A percentile compares a stretch with the other conserved stretches of the same genome.
Conservation (phyloP, 169 alveolate species). For the Toxoplasma gondii region DNA sequence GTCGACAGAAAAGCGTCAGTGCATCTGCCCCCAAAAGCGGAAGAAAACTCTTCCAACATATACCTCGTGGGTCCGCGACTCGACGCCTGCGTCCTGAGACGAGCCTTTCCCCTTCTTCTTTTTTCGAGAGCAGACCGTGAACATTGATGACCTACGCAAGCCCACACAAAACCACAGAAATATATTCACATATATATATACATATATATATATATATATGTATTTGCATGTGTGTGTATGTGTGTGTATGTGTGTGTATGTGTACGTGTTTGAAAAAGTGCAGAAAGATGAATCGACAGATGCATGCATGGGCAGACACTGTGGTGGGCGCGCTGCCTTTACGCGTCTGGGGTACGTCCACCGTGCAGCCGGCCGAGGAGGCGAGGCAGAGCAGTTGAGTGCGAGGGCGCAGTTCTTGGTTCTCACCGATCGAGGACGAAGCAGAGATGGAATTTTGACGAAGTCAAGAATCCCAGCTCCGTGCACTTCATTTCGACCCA, state of each 20-base stretch:
- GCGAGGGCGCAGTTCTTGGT: too few relatives aligned
- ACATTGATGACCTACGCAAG: neutral
- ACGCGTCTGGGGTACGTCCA: too few relatives aligned
- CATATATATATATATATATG: neutral
- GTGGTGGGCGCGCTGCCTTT: too few relatives aligned
- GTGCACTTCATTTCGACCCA: constrained; percentile 60
- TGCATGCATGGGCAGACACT: too few relatives aligned
- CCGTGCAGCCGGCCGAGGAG: too few relatives aligned
- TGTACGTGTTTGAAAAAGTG: too few relatives aligned
- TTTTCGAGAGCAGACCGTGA: neutral
- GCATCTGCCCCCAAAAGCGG: too few relatives aligned
- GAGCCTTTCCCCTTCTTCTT: neutral
- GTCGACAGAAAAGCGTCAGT: neutral
- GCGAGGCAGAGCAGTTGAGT: too few relatives aligned
- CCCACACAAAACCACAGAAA: neutral
- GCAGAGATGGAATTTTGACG: neutral
- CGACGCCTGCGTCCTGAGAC: neutral
- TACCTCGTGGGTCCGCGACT: neutral
- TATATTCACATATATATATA: neutral
- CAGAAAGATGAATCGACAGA: too few relatives aligned
- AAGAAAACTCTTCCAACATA: neutral
- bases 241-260: too few relatives aligned
- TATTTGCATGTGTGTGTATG: neutral
- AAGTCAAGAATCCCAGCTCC: constrained; percentile 35
- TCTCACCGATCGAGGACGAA: constrained; percentile 56